phyloP scores from a whole-genome alignment of 2,329 filamentous ascomycete genomes.

The Clathrospora elynae region DNA sequence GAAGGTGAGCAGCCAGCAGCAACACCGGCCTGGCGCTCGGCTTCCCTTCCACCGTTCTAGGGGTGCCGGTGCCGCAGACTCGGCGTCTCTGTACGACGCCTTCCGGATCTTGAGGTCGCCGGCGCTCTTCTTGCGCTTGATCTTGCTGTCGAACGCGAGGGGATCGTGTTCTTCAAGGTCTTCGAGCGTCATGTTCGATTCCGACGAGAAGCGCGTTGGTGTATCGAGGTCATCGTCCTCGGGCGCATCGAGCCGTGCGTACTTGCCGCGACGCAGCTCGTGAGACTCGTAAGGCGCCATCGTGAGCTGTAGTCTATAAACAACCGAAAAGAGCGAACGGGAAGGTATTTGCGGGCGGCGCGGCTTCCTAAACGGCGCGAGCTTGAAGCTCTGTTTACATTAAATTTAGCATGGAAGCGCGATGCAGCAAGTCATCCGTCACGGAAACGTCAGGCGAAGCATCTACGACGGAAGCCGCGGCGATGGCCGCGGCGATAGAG shows the following conservation, averaged over 20 bases:
- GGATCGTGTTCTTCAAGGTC: slow-evolving; percentile 56
- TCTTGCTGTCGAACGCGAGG: slow-evolving; percentile 49
- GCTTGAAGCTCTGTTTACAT: slow-evolving; percentile 16
- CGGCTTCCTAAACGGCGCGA: slow-evolving; percentile 17
- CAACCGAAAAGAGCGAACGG: background rate
- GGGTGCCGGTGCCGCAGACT: slow-evolving; percentile 25
- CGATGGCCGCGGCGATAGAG: too few species aligned
- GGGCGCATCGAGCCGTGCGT: slow-evolving; percentile 45
- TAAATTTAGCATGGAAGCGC: slow-evolving; percentile 12
- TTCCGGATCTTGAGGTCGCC: slow-evolving; percentile 42
- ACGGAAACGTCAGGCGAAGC: background rate
- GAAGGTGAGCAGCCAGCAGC: slow-evolving; percentile 53
- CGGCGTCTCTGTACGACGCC: slow-evolving; percentile 40
- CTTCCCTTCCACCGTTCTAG: slow-evolving; percentile 26
- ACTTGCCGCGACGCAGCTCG: slow-evolving; percentile 47
- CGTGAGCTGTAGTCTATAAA: background rate
- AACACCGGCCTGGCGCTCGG: slow-evolving; percentile 49
- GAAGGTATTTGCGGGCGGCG: slow-evolving; percentile 1
- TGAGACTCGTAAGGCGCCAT: slow-evolving; percentile 41
- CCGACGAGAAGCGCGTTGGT: slow-evolving; percentile 46
- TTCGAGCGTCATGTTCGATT: slow-evolving; percentile 44
- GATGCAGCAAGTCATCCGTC: background rate
- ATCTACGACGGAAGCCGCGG: background rate
- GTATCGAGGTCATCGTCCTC: slow-evolving; percentile 40
- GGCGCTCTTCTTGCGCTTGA: slow-evolving; percentile 50